Evolutionary conservation across 2,329 filamentous ascomycete species (phyloP).

Genomic region (Aspergillus novoparasiticus): DNA sequence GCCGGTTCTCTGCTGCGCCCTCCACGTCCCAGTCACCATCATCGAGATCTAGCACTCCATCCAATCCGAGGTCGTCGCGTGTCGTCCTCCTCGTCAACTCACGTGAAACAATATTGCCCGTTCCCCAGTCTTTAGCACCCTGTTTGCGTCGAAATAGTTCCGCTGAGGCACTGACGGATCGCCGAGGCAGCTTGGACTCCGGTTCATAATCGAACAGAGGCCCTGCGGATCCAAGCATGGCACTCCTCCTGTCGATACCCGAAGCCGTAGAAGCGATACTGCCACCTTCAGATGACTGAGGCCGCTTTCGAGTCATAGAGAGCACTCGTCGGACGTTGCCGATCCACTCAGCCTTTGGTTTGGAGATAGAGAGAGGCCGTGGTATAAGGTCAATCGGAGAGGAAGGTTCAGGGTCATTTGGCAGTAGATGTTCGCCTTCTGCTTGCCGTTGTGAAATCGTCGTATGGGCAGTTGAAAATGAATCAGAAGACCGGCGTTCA

Average conservation of each 20-base stretch:
- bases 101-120: slow-evolving; percentile 31
- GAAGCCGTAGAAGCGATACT: slow-evolving; percentile 27
- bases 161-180: slow-evolving; percentile 53
- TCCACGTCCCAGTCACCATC: slow-evolving; percentile 75
- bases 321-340: slow-evolving; percentile 69
- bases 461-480: slow-evolving; percentile 54
- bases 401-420: slow-evolving; percentile 38
- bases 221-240: slow-evolving; percentile 20
- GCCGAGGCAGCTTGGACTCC: slow-evolving; percentile 36
- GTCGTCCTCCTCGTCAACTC: slow-evolving; percentile 16
- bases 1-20: slow-evolving; percentile 67
- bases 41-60: slow-evolving; percentile 26
- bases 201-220: not conserved
- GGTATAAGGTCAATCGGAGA: slow-evolving; percentile 31
- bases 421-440: slow-evolving; percentile 56
- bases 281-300: slow-evolving; percentile 20
- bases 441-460: slow-evolving; percentile 53
- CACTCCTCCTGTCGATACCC: slow-evolving; percentile 31
- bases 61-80: slow-evolving; percentile 31
- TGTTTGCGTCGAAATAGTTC: slow-evolving; percentile 53
- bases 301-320: slow-evolving; percentile 42
- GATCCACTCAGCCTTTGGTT: slow-evolving; percentile 64
- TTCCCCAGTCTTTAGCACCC: slow-evolving; percentile 56
- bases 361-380: slow-evolving; percentile 26
- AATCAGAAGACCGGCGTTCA: slow-evolving; percentile 49